A percentile compares a stretch with the other conserved stretches of the same genome.
Evolutionary conservation across 768 basidiomycete species (phyloP).

Genomic region (Boletus pseudo-olivaceus): DNA sequence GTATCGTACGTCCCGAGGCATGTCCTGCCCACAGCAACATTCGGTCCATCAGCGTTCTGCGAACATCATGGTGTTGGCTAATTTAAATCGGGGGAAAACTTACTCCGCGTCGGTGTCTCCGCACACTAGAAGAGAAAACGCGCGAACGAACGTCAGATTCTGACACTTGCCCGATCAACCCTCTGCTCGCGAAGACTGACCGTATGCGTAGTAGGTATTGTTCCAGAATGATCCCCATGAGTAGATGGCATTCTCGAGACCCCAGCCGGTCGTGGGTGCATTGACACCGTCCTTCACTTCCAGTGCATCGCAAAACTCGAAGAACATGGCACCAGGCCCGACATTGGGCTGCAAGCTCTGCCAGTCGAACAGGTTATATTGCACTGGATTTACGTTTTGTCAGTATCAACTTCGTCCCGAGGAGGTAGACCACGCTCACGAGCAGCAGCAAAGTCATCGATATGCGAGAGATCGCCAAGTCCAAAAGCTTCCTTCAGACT

Average conservation of each 20-base stretch:
- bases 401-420: not conserved
- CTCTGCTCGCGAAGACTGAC: slow-evolving; percentile 35
- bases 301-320: slow-evolving; percentile 39
- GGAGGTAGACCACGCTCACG: slow-evolving; percentile 28
- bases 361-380: slow-evolving; percentile 65
- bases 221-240: slow-evolving; percentile 64
- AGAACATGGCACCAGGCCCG: slow-evolving; percentile 39
- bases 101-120: slow-evolving; percentile 45
- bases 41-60: slow-evolving; percentile 34
- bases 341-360: slow-evolving; percentile 52
- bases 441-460: slow-evolving; percentile 66
- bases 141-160: not conserved
- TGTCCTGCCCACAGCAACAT: slow-evolving; percentile 25
- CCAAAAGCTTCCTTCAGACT: slow-evolving; percentile 58
- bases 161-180: not conserved
- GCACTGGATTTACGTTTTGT: slow-evolving; percentile 35
- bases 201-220: slow-evolving; percentile 39
- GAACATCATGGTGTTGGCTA: not conserved
- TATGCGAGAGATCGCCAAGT: slow-evolving; percentile 50
- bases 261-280: slow-evolving; percentile 54
- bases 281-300: slow-evolving; percentile 38
- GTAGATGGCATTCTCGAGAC: slow-evolving; percentile 53
- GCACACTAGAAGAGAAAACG: slow-evolving; percentile 44
- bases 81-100: slow-evolving; percentile 19
- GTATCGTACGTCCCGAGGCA: slow-evolving; percentile 44